Evolutionary conservation across 1,139 yeast species (phyloP).

Genomic region (Suhomyces kunorum): DNA sequence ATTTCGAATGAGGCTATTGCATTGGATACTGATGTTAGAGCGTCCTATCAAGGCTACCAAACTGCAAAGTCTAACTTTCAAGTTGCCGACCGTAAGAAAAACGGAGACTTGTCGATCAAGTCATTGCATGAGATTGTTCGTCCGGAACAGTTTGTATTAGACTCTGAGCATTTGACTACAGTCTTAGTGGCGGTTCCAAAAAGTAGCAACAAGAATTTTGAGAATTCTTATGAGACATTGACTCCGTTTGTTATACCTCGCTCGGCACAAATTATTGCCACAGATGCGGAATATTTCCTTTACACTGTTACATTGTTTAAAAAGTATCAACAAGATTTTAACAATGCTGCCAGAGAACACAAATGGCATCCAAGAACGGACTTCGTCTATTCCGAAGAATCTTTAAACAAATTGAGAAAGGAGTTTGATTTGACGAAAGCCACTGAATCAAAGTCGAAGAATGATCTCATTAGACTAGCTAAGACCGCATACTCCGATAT

Average conservation of each 20-base stretch:
- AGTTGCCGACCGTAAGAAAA: constrained; percentile 89
- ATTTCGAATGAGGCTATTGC: constrained; percentile 78
- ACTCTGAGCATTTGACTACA: constrained; percentile 83
- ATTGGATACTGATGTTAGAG: constrained; percentile 79
- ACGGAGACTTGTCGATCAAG: constrained; percentile 89
- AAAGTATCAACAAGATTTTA: constrained; percentile 71
- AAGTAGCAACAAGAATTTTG: constrained; percentile 57
- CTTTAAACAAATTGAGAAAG: constrained; percentile 67
- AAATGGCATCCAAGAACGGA: constrained; percentile 91
- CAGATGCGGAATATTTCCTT: constrained; percentile 72
- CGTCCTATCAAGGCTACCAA: constrained; percentile 68
- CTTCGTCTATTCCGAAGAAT: constrained; percentile 80
- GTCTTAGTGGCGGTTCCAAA: constrained; percentile 86
- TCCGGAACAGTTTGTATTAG: constrained; percentile 79
- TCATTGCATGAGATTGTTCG: constrained; percentile 87
- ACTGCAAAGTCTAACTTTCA: constrained; percentile 80
- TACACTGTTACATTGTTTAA: constrained; percentile 84
- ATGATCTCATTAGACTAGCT: constrained; percentile 78
- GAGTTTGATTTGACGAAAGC: constrained; percentile 77
- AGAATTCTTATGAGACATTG: constrained; percentile 71
- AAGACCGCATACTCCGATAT: constrained; percentile 88
- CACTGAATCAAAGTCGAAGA: constrained; percentile 71
- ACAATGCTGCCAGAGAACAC: constrained; percentile 72
- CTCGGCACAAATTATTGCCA: constrained; percentile 67
- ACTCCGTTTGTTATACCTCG: constrained; percentile 88